These are phyloP conservation scores for Physaria fendleri DNA, from an alignment of 345 rosid genomes.

Conservation along the genomic window DNA sequence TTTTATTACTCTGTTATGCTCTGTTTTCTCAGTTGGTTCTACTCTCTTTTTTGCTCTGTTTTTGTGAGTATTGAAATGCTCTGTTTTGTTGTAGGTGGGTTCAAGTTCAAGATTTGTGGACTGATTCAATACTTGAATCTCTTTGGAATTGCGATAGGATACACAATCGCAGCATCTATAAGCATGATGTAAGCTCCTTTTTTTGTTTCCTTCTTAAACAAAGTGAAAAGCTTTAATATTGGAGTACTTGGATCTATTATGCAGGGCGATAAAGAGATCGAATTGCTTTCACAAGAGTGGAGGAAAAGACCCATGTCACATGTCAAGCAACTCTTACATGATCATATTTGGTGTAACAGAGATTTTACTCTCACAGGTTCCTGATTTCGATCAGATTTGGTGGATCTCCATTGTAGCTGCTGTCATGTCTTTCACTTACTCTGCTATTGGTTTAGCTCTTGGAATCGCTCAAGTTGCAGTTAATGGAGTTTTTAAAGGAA, in stretches of 20 bases:
- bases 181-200: constrained; percentile 59
- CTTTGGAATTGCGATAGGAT: constrained; percentile 60
- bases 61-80: background rate
- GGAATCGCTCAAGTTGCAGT: constrained; percentile 71
- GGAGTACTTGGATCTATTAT: background rate
- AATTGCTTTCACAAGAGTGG: constrained; percentile 67
- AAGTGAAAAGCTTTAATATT: background rate
- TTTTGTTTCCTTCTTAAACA: background rate
- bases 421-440: constrained; percentile 92
- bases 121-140: constrained; percentile 56
- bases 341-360: constrained; percentile 60
- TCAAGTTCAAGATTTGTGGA: constrained; percentile 59
- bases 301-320: constrained; percentile 52
- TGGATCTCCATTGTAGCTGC: constrained; percentile 93
- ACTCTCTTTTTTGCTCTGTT: too few relatives aligned
- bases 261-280: constrained; percentile 78
- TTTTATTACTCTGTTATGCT: background rate
- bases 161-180: constrained; percentile 71
- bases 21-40: too few relatives aligned
- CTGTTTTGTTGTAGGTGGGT: constrained; percentile 47
- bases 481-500: constrained; percentile 53
- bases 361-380: constrained; percentile 70
- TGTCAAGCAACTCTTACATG: constrained; percentile 71
- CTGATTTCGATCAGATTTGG: constrained; percentile 77
- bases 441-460: constrained; percentile 79